Base-by-base conservation (phyloP, 23 red algal genomes). In the Gracilaria domingensis region DNA sequence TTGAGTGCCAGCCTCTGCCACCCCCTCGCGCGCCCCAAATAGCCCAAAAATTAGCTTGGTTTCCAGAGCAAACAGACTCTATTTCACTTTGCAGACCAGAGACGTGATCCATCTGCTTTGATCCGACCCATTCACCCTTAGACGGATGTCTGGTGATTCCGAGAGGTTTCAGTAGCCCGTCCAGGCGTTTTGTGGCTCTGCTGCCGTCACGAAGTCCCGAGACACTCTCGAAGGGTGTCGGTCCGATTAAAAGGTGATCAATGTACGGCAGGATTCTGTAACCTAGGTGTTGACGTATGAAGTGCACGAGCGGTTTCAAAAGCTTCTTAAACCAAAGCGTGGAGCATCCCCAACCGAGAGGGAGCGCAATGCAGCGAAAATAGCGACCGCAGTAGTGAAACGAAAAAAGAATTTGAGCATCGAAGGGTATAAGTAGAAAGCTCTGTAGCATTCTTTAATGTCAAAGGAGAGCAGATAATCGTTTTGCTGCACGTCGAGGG, bases 191-290 rank as follows among this genome's bases (percentile, higher is more conserved):
- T 7, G 11, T 11, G 42, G 42, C 42, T 7, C 42, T 4, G 42
- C 5, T 45, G 42, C 42, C 4, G 11, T 45, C 5, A 4, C 42
- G 11, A 45, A 45, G 11, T 7, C 5, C 11, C 42, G 42, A 45
- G 42, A 45, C 42, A 7, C 42, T 45, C 42, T 11, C 42, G 42
- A 45, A 45, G 5, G 77, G 7, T 8, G 67, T 11, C 2, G 39
- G 77, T 5, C 20, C 77, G 21, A 81, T 30, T 21, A 81, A 23
- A 14, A 81, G 26, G 4, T 84, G 54, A 12, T 84, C 24, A 17
- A 84, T 65, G 24, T 84, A 84, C 25, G 55, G 59, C 23, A 84
- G 59, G 14, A 84, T 47, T 16, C 80, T 1, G 9, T 84, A 84
- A 6, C 59, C 28, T 32, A 60, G 18, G 5, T 20, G 25, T 20